Base-by-base conservation (phyloP, 768 basidiomycete species). In the Pleurotus sapidus region DNA sequence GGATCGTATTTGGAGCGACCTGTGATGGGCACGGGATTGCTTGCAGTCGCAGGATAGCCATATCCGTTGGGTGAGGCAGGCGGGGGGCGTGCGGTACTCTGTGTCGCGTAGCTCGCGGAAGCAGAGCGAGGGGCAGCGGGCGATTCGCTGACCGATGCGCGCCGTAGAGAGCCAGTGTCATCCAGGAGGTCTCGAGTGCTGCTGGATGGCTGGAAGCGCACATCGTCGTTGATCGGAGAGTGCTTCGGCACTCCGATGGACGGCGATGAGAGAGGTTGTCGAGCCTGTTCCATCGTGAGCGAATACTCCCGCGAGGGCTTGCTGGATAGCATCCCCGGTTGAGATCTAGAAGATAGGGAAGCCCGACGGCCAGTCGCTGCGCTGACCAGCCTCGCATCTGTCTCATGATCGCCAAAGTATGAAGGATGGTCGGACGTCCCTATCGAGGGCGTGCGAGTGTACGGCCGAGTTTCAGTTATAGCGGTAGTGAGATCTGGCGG, bases 331-430 rank as follows among this genome's bases (percentile, higher is more conserved):
- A n/a, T 39, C 12, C 51, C 27, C 24, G 39, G 38, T 20, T 39
- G 51, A 6, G 34, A 17, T 27, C 34, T 37, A 17, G 42, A 45
- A 11, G 51, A 54, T 15, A 54, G 24, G 11, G 51, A 54, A 15
- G 51, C 37, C 11, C 51, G 51, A 8, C 51, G 37, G 15, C 51
- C 51, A 18, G 51, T 54, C 17, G 51, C 51, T 9, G 51, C 51
- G 18, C 34, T 54, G 8, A 54, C 24, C n/a, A 54, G 12, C 20
- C 39, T 54, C 3, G 51, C 51, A 25, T 54, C 51, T 6, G 51
- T 54, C n/a, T 54, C 51, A 42, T 54, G 51, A 42, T 54, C 51
- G 24, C 18, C 51, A 39, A 54, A 54, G 23, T 54, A 54, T 3
- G 51, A 24, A 8, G 37, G 51, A 23, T 54, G 18, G 18, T 54